Base-by-base conservation (phyloP, 768 basidiomycete species). In the Piloderma croceum region DNA sequence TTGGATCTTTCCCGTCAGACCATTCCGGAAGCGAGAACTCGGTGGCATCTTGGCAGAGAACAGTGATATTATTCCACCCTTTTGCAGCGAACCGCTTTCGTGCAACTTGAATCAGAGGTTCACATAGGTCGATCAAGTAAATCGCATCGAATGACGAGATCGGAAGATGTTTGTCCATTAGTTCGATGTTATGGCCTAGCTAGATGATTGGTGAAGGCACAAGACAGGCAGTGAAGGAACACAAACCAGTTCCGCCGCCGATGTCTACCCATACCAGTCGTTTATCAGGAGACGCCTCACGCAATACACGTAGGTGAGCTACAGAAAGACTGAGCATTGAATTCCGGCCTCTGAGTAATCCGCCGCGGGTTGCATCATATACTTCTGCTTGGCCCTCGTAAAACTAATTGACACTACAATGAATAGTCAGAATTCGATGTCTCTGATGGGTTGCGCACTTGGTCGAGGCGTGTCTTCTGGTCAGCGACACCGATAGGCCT, bases 261-360 rank as follows among this genome's bases (percentile, higher is more conserved):
- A 88, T 77, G 54, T 88, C 85, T 13, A 88, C 70, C 85, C 85
- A 88, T 11, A 88, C 69, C 13, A 83, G 70, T 11, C 68, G 67
- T 52, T 73, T 71, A 0, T 62, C 57, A 0, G 70, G 65, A 5
- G 66, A 48, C 19, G 52, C 53, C 24, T 54, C 57, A 4, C 65
- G 66, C 34, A 82, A 64, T 3, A 69, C 60, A 23, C 65, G 66
- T 6, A 87, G 61, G 48, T 86, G 83, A 24, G 73, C 71, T 0
- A 81, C 79, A 3, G 74, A 72, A n/a, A 87, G 66, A 39, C 67
- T 70, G 10, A 85, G 68, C 80, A 88, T 82, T 12, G 83, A 84
- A 49, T 79, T 72, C 17, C 86, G 65, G 0, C 86, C 86, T 7
- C 81, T 72, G 2, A 88, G 67, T 1, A 88, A 66, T 11, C 69